Percentiles rank a stretch among this genome's conserved stretches.
phyloP scores from a whole-genome alignment of 2,329 filamentous ascomycete species.

The Rugonectria rugulosa region DNA sequence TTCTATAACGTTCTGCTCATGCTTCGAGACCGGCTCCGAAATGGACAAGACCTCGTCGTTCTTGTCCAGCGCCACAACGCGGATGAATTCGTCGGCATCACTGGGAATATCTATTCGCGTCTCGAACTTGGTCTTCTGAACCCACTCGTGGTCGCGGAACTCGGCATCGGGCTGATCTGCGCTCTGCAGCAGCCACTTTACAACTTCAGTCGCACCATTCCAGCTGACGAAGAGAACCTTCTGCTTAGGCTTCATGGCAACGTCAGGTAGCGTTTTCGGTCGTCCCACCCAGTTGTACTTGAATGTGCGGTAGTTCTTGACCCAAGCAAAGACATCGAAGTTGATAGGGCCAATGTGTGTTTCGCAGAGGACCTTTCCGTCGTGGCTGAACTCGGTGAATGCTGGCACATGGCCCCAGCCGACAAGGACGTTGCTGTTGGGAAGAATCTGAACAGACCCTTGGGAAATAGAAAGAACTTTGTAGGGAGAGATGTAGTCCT shows the following conservation, averaged over 20 bases:
- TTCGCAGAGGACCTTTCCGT: slow-evolving; percentile 62
- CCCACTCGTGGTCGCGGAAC: slow-evolving; percentile 24
- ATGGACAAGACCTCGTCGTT: slow-evolving; percentile 40
- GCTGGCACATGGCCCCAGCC: slow-evolving; percentile 63
- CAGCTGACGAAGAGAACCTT: slow-evolving; percentile 57
- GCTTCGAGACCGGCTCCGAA: slow-evolving; percentile 18
- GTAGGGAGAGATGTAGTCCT: slow-evolving; percentile 55
- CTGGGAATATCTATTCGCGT: slow-evolving; percentile 28
- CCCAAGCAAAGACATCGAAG: slow-evolving; percentile 43
- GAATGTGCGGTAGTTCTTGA: slow-evolving; percentile 63
- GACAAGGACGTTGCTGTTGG: slow-evolving; percentile 61
- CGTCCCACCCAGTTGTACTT: slow-evolving; percentile 61
- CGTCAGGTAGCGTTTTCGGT: slow-evolving; percentile 43
- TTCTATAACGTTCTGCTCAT: slow-evolving; percentile 11
- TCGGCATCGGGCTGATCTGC: slow-evolving; percentile 7
- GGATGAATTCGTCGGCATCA: slow-evolving; percentile 26
- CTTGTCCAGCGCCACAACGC: slow-evolving; percentile 30
- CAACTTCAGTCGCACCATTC: slow-evolving; percentile 60
- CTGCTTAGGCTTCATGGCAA: slow-evolving; percentile 33
- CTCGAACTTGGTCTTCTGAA: slow-evolving; percentile 31
- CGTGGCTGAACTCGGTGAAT: slow-evolving; percentile 54
- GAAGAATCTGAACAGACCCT: slow-evolving; percentile 61
- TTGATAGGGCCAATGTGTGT: slow-evolving; percentile 52
- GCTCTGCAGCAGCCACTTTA: slow-evolving; percentile 49
- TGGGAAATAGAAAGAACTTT: slow-evolving; percentile 47